Evolutionary conservation across 345 rosid species (phyloP).

Genomic region (Moricandia moricandioides): DNA sequence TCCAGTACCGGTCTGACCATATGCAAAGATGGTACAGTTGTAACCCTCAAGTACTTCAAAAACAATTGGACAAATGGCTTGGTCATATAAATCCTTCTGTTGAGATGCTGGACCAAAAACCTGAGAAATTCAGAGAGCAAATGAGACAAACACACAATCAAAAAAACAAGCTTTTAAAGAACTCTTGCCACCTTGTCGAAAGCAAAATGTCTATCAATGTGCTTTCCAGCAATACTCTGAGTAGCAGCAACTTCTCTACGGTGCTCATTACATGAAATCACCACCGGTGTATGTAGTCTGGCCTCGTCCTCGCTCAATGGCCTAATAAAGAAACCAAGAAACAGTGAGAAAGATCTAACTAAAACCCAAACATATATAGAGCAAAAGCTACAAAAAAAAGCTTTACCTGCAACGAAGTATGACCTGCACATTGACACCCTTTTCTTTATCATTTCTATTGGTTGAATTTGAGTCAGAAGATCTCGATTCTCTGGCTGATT

Average conservation of each 20-base stretch:
- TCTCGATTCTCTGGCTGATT: constrained; percentile 79
- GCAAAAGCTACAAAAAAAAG: background rate
- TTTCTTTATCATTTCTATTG: constrained; percentile 72
- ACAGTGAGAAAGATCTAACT: background rate
- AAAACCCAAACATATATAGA: background rate
- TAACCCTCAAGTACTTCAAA: constrained; percentile 98
- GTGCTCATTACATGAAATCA: constrained; percentile 77
- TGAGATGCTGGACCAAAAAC: constrained; percentile 92
- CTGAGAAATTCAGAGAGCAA: constrained; percentile 35
- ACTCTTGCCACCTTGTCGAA: constrained; percentile 64
- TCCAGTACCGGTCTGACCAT: constrained; percentile 98
- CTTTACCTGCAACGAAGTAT: constrained; percentile 91
- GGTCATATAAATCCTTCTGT: constrained; percentile 81
- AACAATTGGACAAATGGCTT: constrained; percentile 86
- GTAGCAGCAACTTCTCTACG: constrained; percentile 86
- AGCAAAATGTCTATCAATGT: constrained; percentile 89
- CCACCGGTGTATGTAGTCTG: constrained; percentile 76
- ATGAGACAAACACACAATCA: background rate
- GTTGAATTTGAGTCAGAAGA: constrained; percentile 66
- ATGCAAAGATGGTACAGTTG: constrained; percentile 98
- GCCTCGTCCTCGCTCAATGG: constrained; percentile 88
- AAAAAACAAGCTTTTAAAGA: background rate
- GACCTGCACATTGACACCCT: constrained; percentile 98
- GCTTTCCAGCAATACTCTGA: constrained; percentile 91
- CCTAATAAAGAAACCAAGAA: constrained; percentile 37